phyloP scores from a whole-genome alignment of 257 asterid genomes.

The Nicotiana attenuata region DNA sequence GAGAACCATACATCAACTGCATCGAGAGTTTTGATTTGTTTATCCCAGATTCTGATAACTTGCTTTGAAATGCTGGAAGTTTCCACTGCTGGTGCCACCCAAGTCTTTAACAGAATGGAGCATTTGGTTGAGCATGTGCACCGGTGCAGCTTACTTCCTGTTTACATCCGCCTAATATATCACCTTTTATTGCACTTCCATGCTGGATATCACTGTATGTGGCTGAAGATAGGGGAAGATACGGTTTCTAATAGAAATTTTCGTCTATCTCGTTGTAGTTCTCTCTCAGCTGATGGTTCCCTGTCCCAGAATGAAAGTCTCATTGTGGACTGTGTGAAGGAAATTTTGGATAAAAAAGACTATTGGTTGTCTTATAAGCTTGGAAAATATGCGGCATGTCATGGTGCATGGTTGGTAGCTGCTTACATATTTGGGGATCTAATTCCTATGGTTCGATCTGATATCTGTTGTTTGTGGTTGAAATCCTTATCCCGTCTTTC shows the following conservation, averaged over 20 bases:
- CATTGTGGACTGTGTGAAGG: conserved; percentile 40
- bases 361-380: conserved; percentile 67
- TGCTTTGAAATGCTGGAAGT: conserved; percentile 47
- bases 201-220: conserved; percentile 24
- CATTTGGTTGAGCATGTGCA: conserved; percentile 43
- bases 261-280: conserved; percentile 20
- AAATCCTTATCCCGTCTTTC: conserved; percentile 59
- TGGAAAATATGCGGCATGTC: conserved; percentile 69
- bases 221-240: conserved; percentile 24
- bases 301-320: conserved; percentile 32
- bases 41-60: conserved; percentile 42
- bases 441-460: conserved; percentile 38
- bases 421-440: conserved; percentile 65
- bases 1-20: conserved; percentile 13
- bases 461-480: conserved; percentile 55
- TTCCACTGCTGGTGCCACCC: conserved; percentile 27
- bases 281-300: conserved; percentile 22
- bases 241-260: conserved; percentile 11
- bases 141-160: conserved; percentile 30
- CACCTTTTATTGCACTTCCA: conserved; percentile 44
- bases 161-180: conserved; percentile 32
- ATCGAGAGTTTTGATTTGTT: conserved; percentile 37
- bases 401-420: conserved; percentile 80
- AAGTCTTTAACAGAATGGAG: conserved; percentile 38
- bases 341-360: conserved; percentile 36